Evolutionary conservation across 495 filamentous ascomycete genomes (phyloP), one percentile per base, ranked within the genome.

Genomic region (Cercophora samala): DNA sequence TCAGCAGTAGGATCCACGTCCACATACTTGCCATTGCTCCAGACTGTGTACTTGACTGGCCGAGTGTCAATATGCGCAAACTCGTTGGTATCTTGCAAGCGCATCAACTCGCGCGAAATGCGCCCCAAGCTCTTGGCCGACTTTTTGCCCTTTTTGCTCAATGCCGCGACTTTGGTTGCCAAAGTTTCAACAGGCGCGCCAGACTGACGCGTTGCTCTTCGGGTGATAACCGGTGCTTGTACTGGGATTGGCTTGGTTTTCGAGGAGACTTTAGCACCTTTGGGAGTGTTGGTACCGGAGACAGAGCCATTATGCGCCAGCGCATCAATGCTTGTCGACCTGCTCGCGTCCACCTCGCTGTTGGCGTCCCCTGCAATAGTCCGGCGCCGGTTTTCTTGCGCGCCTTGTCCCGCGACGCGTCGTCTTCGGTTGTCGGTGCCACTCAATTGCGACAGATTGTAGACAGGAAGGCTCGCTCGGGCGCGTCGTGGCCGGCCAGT

Each of bases 11-110:
- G 46, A n/a, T 6, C 69, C 66, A 68, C 60, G 18, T 81, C 75
- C 11, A 84, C 68, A 46, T 81, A 78, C 65, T 86, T 87, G 29
- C 84, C 84, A 64, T 85, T 86, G 64, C 78, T 82, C 84, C 84
- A 87, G 8, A 82, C 80, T 0, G 82, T 78, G 64, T 77, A 76
- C 1, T 73, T 19, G n/a, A 85, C 79, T 5, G 83, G 83, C 59
- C 79, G 77, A 29, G 76, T 80, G 26, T 86, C 84, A 46, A 85
- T 84, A 32, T 80, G 75, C 0, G 80, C 81, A 61, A 77, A 86
- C 68, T 86, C 84, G 63, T 84, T 79, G 5, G 84, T 86, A 56
- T 86, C 84, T 64, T 80, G 77, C 5, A 86, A 72, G 11, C 82
- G 79, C 55, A 68, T 70, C 42, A 86, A 66, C 63, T 86, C 84